Conservation (phyloP, 2,329 filamentous ascomycete genomes). For the Claviceps sp. region DNA sequence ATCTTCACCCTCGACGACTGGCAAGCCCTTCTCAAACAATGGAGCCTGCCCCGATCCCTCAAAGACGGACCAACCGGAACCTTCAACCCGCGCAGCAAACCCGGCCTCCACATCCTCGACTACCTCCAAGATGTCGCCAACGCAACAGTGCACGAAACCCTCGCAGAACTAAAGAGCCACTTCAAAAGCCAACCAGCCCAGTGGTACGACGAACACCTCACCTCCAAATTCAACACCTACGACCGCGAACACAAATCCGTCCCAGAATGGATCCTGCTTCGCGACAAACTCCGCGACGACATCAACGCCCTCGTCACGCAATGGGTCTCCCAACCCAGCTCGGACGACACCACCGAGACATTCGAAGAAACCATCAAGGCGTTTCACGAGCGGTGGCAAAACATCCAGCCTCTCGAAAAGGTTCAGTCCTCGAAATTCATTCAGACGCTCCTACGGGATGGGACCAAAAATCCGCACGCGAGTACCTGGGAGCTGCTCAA, state of each 20-base stretch:
- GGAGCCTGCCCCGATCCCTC: slow-evolving; percentile 8
- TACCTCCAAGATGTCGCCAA: neutral
- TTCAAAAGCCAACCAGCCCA: neutral
- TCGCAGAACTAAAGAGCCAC: neutral
- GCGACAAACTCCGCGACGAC: slow-evolving; percentile 10
- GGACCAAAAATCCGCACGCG: slow-evolving; percentile 12
- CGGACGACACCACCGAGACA: slow-evolving; percentile 5
- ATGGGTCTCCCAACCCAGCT: slow-evolving; percentile 19
- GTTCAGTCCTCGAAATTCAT: slow-evolving; percentile 14
- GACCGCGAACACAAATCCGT: neutral
- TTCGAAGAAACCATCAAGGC: slow-evolving; percentile 18
- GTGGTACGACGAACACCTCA: neutral
- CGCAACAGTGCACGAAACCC: neutral
- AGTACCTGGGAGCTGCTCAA: slow-evolving; percentile 36
- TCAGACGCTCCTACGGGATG: slow-evolving; percentile 14
- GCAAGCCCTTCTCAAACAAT: slow-evolving; percentile 18
- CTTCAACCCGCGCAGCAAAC: neutral
- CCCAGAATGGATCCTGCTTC: slow-evolving; percentile 16
- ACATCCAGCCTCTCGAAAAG: slow-evolving; percentile 23
- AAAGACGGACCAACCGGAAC: neutral
- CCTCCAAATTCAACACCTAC: neutral
- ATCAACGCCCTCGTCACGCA: slow-evolving; percentile 15
- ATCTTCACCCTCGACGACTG: slow-evolving; percentile 32
- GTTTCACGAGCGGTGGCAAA: slow-evolving; percentile 28
- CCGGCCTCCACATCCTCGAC: neutral